Evolutionary conservation across 1,284 basidiomycete species (phyloP).

Genomic region (Chiua sp.): DNA sequence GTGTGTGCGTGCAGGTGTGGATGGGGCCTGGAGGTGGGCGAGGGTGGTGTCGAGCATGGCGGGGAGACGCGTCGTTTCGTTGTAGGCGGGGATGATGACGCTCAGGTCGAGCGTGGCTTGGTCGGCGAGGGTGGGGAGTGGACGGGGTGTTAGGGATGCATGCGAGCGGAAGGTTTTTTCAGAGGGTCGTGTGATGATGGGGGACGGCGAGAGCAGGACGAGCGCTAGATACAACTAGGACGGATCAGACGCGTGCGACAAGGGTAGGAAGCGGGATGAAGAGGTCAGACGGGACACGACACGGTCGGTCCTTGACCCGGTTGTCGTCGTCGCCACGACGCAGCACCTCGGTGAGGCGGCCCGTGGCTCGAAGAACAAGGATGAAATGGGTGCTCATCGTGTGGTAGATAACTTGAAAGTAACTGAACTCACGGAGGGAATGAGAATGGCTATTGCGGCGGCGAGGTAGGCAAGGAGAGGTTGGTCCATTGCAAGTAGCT

Average conservation of each 20-base stretch:
- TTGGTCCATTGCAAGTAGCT: slow-evolving; percentile 30
- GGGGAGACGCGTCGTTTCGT: slow-evolving; percentile 82
- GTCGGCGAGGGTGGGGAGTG: slow-evolving; percentile 60
- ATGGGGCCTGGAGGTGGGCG: slow-evolving; percentile 50
- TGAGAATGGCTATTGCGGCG: slow-evolving; percentile 22
- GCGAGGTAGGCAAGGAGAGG: slow-evolving; percentile 22
- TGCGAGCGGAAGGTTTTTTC: slow-evolving; percentile 69
- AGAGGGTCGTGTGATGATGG: slow-evolving; percentile 63
- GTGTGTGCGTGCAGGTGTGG: slow-evolving; percentile 47
- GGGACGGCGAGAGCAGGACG: slow-evolving; percentile 69
- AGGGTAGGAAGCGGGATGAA: slow-evolving; percentile 8
- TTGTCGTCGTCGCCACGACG: slow-evolving; percentile 70
- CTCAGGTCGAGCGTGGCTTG: slow-evolving; percentile 68
- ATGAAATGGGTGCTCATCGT: slow-evolving; percentile 79
- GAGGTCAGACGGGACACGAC: slow-evolving; percentile 41
- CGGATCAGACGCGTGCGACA: slow-evolving; percentile 23
- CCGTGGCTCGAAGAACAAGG: slow-evolving; percentile 89
- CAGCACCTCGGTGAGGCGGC: slow-evolving; percentile 48
- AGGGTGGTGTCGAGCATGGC: slow-evolving; percentile 82
- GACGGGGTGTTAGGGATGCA: slow-evolving; percentile 51
- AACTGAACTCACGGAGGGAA: slow-evolving; percentile 35
- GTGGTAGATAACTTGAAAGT: neutral
- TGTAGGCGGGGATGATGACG: slow-evolving; percentile 91
- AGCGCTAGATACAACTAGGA: slow-evolving; percentile 66
- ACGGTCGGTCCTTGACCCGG: slow-evolving; percentile 50